phyloP scores from a whole-genome alignment of 2,329 filamentous ascomycete genomes.

The Hypoxylon rubiginosum region DNA sequence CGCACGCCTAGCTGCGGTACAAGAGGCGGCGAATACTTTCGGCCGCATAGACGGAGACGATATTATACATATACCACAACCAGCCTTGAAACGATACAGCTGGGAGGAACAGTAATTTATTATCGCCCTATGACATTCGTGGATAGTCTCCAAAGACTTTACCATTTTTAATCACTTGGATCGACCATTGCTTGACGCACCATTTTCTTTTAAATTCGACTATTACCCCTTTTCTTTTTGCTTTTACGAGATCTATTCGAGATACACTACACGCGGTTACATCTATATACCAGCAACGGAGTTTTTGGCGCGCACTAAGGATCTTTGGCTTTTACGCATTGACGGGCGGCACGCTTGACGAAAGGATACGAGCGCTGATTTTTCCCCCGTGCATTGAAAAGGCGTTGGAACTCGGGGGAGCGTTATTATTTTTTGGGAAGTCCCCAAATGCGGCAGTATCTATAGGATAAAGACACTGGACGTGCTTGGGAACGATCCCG shows the following conservation, averaged over 20 bases:
- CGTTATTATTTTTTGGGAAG: not conserved
- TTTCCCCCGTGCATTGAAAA: constrained; percentile 24
- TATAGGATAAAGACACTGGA: not conserved
- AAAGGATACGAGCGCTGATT: constrained; percentile 16
- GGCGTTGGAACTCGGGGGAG: constrained; percentile 22
- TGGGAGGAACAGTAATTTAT: constrained; percentile 48
- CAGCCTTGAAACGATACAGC: constrained; percentile 52
- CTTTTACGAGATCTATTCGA: not conserved
- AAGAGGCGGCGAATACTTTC: constrained; percentile 23
- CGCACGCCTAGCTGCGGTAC: constrained; percentile 45
- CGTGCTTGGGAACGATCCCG: not conserved
- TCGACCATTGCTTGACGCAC: constrained; percentile 30
- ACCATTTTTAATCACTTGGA: constrained; percentile 26
- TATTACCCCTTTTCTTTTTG: not conserved
- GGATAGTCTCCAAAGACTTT: constrained; percentile 2
- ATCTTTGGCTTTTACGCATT: constrained; percentile 22
- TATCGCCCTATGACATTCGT: constrained; percentile 3
- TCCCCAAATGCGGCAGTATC: constrained; percentile 4
- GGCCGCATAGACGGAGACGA: constrained; percentile 51
- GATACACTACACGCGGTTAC: constrained; percentile 26
- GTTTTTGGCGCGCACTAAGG: constrained; percentile 30
- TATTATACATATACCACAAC: constrained; percentile 52
- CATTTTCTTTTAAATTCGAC: constrained; percentile 14
- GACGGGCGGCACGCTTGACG: constrained; percentile 21
- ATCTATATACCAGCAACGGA: constrained; percentile 45